Evolutionary conservation across 2,329 filamentous ascomycete species (phyloP).

Genomic region (Trichoderma aggressivum): DNA sequence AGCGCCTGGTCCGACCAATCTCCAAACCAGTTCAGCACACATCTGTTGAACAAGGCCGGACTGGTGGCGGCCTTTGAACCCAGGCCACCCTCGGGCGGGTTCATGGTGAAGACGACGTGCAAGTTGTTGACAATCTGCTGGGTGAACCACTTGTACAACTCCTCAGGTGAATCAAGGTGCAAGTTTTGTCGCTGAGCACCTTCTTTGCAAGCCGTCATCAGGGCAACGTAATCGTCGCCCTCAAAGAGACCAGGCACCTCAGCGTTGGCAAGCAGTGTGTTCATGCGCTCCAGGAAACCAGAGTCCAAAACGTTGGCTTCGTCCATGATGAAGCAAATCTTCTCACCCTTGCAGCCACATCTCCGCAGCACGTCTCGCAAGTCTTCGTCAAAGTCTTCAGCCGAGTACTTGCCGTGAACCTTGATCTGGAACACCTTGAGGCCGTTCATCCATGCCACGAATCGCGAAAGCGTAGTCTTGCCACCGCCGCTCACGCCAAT

Average conservation of each 20-base stretch:
- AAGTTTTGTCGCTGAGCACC: constrained; percentile 94
- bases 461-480: constrained; percentile 96
- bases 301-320: constrained; percentile 98
- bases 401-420: constrained; percentile 96
- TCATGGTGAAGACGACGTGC: constrained; percentile 99
- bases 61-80: constrained; percentile 96
- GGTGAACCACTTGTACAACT: constrained; percentile 99
- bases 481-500: constrained; percentile 98
- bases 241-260: constrained; percentile 98
- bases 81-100: constrained; percentile 90
- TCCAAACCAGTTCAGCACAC: constrained; percentile 99
- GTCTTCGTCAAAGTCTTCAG: constrained; percentile 98
- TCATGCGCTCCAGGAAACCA: constrained; percentile 98
- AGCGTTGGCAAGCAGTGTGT: constrained; percentile 96
- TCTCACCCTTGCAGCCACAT: constrained; percentile 96
- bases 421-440: constrained; percentile 99
- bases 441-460: constrained; percentile 99
- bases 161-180: constrained; percentile 93
- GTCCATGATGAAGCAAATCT: constrained; percentile 99
- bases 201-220: constrained; percentile 99
- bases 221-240: constrained; percentile 95
- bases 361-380: constrained; percentile 87
- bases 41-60: constrained; percentile 98
- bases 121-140: constrained; percentile 98
- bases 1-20: constrained; percentile 99